Evolutionary conservation across 2,329 filamentous ascomycete species (phyloP).

Genomic region (Xylariaceae sp.): DNA sequence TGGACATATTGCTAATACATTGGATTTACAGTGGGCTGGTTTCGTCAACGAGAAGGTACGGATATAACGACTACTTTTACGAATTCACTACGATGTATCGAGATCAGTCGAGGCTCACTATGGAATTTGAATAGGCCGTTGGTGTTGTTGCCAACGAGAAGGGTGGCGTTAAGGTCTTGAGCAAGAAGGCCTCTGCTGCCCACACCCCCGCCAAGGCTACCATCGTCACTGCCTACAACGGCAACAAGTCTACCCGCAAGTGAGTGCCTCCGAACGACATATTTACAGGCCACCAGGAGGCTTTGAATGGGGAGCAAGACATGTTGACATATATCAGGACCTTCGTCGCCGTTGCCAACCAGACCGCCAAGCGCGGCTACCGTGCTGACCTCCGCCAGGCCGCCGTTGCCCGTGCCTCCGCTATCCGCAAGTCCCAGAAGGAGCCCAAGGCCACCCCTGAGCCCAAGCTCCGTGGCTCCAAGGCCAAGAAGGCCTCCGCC

Average conservation of each 20-base stretch:
- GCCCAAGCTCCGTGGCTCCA: constrained; percentile 71
- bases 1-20: constrained; percentile 33
- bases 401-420: constrained; percentile 81
- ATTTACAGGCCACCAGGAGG: background rate
- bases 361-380: constrained; percentile 80
- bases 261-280: constrained; percentile 43
- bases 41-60: constrained; percentile 90
- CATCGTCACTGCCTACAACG: constrained; percentile 63
- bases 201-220: constrained; percentile 67
- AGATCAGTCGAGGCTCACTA: constrained; percentile 13
- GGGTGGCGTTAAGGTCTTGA: constrained; percentile 72
- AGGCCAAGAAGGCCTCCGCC: constrained; percentile 64
- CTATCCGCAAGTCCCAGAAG: constrained; percentile 74
- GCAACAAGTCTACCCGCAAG: constrained; percentile 74
- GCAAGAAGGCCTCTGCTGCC: constrained; percentile 71
- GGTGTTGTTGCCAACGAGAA: constrained; percentile 71
- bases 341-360: constrained; percentile 82
- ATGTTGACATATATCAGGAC: constrained; percentile 49
- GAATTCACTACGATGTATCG: background rate
- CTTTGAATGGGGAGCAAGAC: constrained; percentile 1
- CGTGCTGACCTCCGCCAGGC: constrained; percentile 68
- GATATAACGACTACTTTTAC: constrained; percentile 7
- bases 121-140: constrained; percentile 59
- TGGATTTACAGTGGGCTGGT: constrained; percentile 66
- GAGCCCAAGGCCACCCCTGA: constrained; percentile 69